These are phyloP conservation scores for Chlorella sp. DNA, from an alignment of 139 green algal species.

Conservation along the genomic window DNA sequence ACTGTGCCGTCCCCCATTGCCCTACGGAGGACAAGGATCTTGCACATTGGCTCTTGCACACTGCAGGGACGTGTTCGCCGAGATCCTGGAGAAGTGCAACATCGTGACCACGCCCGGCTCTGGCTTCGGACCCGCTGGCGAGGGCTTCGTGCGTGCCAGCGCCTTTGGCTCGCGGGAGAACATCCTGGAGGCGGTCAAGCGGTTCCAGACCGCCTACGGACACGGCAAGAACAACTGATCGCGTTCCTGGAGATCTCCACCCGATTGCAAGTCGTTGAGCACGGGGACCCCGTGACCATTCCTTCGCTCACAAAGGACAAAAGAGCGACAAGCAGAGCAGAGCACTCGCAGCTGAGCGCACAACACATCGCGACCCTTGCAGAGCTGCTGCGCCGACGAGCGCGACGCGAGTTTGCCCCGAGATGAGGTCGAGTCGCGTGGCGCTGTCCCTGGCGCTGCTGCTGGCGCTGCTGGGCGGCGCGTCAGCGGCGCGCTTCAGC, in stretches of 20 bases:
- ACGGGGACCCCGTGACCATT: too few relatives aligned
- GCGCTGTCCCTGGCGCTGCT: too few relatives aligned
- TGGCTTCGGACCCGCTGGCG: conserved; percentile 91
- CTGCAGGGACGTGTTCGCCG: conserved; percentile 97
- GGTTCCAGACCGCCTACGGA: conserved; percentile 64
- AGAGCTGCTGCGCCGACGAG: too few relatives aligned
- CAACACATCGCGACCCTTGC: too few relatives aligned
- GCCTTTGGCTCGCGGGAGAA: conserved; percentile 87
- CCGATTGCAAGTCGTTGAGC: too few relatives aligned
- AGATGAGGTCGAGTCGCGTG: too few relatives aligned
- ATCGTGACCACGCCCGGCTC: conserved; percentile 97
- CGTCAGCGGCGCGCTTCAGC: too few relatives aligned
- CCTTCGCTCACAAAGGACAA: too few relatives aligned
- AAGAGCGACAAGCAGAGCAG: too few relatives aligned
- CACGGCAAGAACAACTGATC: not conserved
- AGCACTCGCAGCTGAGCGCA: too few relatives aligned
- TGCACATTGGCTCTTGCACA: not conserved
- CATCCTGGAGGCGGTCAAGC: conserved; percentile 72
- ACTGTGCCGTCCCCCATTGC: not conserved
- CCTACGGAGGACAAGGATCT: not conserved
- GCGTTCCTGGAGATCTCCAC: not conserved
- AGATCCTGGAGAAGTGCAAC: conserved; percentile 91
- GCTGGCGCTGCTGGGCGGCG: too few relatives aligned
- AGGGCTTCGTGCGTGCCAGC: conserved; percentile 93
- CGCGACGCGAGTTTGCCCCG: too few relatives aligned